Evolutionary conservation across 2,329 filamentous ascomycete species (phyloP), one percentile per base, ranked within the genome.

Genomic region (Alternaria longipes): DNA sequence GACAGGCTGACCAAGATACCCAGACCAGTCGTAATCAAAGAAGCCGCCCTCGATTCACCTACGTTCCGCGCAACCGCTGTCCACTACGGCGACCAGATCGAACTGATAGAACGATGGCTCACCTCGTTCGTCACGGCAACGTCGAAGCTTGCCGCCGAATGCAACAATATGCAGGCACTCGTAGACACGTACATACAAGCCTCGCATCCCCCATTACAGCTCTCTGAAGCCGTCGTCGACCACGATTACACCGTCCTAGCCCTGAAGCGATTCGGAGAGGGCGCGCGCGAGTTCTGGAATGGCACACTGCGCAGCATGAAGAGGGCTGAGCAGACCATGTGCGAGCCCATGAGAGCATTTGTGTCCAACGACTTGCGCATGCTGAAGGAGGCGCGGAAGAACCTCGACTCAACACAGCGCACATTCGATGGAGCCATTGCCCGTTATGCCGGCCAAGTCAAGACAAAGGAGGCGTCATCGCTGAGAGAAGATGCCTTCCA

Each of bases 401-500:
- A 84, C 12, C 84, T 98, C 57, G 94, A 97, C 61, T 83, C 87
- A 47, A 85, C 92, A 0, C 95, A 99, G 79, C 92, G 93, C 79
- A 86, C 87, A 3, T 97, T 94, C 73, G 95, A 99, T 77, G 86
- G 87, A 56, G 88, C 91, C 3, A 86, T 97, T 59, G 87, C 91
- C 22, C 89, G 94, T 60, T 98, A 97, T 74, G 86, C 93, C 5
- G 84, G 87, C 3, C 93, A 97, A 79, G 91, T 90, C 67, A 98
- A 97, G 83, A 90, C 92, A 6, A 99, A 98, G 80, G 95, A 99
- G 79, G 88, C 94, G 0, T 97, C 93, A 0, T 88, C 93, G 1
- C 83, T 99, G 57, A 87, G 95, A 62, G 95, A 99, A 78, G 95
- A 99, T 79, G 95, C 95, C 0, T 99, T 99, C 73, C 90, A 95